A percentile compares a stretch with the other conserved stretches of the same genome.
These are phyloP conservation scores for Suhomyces sp. DNA, from an alignment of 805 yeast genomes.

Conservation along the genomic window DNA sequence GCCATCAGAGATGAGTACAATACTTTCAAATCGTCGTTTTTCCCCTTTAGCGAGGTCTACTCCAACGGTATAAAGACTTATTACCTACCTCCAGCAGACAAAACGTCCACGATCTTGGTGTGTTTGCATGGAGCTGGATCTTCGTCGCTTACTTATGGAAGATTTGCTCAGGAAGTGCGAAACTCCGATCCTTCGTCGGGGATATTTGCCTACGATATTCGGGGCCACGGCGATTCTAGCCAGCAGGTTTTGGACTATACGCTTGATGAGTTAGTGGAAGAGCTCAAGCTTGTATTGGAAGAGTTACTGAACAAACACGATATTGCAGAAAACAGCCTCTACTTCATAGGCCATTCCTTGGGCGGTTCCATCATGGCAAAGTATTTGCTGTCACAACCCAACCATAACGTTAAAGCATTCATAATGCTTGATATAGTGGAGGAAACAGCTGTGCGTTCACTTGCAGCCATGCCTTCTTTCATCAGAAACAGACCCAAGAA, in stretches of 20 bases:
- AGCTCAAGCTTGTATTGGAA: constrained; percentile 50
- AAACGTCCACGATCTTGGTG: constrained; percentile 55
- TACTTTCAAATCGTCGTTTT: constrained; percentile 11
- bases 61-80: constrained; percentile 42
- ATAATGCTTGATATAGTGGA: constrained; percentile 89
- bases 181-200: constrained; percentile 42
- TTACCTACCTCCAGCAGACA: constrained; percentile 48
- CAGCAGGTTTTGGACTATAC: constrained; percentile 29
- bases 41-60: constrained; percentile 19
- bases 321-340: constrained; percentile 31
- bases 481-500: constrained; percentile 59
- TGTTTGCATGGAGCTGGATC: constrained; percentile 97
- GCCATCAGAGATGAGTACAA: background rate
- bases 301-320: constrained; percentile 25
- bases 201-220: constrained; percentile 66
- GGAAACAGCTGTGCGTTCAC: constrained; percentile 77
- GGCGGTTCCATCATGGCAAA: constrained; percentile 84
- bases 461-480: constrained; percentile 64
- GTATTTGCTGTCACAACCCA: constrained; percentile 30
- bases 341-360: constrained; percentile 83
- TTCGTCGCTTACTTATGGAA: constrained; percentile 72
- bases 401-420: constrained; percentile 55
- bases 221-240: constrained; percentile 72
- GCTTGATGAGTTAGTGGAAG: constrained; percentile 53
- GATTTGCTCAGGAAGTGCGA: constrained; percentile 38